phyloP scores from a whole-genome alignment of 2,329 filamentous ascomycete species.

The Exophiala mesophila region DNA sequence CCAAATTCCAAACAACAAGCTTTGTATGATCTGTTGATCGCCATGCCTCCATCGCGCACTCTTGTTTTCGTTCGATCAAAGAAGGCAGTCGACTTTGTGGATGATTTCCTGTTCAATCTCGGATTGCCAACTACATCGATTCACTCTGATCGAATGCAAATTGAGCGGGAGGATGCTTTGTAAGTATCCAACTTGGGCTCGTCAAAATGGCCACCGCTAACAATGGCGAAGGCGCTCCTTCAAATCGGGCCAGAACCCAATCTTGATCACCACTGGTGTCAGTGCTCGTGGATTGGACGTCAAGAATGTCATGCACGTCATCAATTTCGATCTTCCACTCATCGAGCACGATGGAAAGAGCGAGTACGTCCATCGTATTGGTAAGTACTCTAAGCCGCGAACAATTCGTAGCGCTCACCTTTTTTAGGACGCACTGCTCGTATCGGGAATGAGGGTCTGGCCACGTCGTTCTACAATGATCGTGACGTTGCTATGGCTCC shows the following conservation, averaged over 20 bases:
- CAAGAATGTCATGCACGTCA: slow-evolving; percentile 77
- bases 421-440: slow-evolving; percentile 82
- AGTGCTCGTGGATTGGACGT: slow-evolving; percentile 78
- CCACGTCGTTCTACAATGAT: slow-evolving; percentile 84
- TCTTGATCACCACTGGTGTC: slow-evolving; percentile 81
- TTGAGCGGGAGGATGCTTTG: slow-evolving; percentile 87
- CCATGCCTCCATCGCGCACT: slow-evolving; percentile 67
- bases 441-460: slow-evolving; percentile 80
- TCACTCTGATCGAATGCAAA: slow-evolving; percentile 79
- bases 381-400: slow-evolving; percentile 56
- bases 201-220: too few relatives aligned
- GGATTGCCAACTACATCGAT: slow-evolving; percentile 81
- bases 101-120: slow-evolving; percentile 80
- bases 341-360: slow-evolving; percentile 76
- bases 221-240: slow-evolving; percentile 61
- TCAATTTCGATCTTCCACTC: slow-evolving; percentile 86
- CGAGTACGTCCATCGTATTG: slow-evolving; percentile 92
- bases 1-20: slow-evolving; percentile 62
- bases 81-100: slow-evolving; percentile 70
- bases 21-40: slow-evolving; percentile 66
- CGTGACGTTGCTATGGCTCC: slow-evolving; percentile 67
- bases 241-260: slow-evolving; percentile 66
- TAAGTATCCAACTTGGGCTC: too few relatives aligned
- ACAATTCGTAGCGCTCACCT: too few relatives aligned
- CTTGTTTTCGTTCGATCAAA: slow-evolving; percentile 89